Conservation (phyloP, 2,329 filamentous ascomycete genomes). For the Paecilomyces sp. region DNA sequence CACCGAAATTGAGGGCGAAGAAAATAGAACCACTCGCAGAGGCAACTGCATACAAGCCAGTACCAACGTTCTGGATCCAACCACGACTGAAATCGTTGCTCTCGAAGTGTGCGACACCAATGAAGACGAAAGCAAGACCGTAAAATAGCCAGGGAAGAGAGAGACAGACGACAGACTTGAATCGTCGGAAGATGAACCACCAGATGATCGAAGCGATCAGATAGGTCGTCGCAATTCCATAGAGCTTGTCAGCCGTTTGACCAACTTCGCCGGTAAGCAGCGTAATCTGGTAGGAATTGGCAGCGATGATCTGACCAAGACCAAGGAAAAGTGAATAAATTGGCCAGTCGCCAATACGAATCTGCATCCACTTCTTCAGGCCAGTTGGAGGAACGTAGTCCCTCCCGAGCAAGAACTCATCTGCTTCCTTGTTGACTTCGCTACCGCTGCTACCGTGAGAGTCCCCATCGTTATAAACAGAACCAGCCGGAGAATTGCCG, state of each 20-base stretch:
- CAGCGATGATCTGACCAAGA: slow-evolving; percentile 56
- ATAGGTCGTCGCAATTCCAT: slow-evolving; percentile 55
- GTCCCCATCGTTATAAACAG: slow-evolving; percentile 34
- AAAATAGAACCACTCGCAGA: slow-evolving; percentile 58
- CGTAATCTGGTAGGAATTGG: slow-evolving; percentile 62
- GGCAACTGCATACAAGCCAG: slow-evolving; percentile 55
- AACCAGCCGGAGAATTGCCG: slow-evolving; percentile 30
- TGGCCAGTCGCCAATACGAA: slow-evolving; percentile 57
- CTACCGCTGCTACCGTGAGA: slow-evolving; percentile 25
- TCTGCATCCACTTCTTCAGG: slow-evolving; percentile 48
- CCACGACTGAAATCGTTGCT: slow-evolving; percentile 31
- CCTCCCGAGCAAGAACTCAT: slow-evolving; percentile 50
- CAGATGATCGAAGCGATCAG: slow-evolving; percentile 52
- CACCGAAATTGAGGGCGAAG: slow-evolving; percentile 62
- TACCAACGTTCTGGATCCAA: slow-evolving; percentile 56
- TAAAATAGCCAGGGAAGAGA: slow-evolving; percentile 58
- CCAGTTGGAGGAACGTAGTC: slow-evolving; percentile 53
- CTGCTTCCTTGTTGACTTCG: slow-evolving; percentile 33
- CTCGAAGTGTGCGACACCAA: slow-evolving; percentile 56
- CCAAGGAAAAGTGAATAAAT: slow-evolving; percentile 56
- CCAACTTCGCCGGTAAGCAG: slow-evolving; percentile 58
- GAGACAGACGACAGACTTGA: slow-evolving; percentile 52
- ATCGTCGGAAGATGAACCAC: slow-evolving; percentile 56
- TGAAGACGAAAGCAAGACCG: slow-evolving; percentile 54
- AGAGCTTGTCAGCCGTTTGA: slow-evolving; percentile 52